These are phyloP conservation scores for Roridomyces roridus DNA, from an alignment of 768 basidiomycete species.

Conservation along the genomic window DNA sequence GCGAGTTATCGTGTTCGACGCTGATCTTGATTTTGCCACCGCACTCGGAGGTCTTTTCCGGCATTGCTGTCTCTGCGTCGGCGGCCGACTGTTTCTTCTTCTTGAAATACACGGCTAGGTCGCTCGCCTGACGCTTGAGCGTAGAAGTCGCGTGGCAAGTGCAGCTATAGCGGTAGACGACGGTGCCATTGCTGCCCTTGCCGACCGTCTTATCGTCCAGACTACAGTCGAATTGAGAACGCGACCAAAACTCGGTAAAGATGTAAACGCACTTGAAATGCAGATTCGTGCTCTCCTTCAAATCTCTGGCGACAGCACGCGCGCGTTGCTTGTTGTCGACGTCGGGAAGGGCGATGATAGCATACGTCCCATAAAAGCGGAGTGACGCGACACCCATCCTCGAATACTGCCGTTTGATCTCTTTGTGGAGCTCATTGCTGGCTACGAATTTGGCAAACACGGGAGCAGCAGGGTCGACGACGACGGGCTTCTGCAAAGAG, in stretches of 20 bases:
- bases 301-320: slow-evolving; percentile 15
- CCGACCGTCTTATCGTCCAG: neutral
- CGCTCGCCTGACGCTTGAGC: slow-evolving; percentile 7
- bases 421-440: slow-evolving; percentile 4
- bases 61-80: neutral
- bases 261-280: slow-evolving; percentile 12
- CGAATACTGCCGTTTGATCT: slow-evolving; percentile 6
- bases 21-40: slow-evolving; percentile 10
- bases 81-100: neutral
- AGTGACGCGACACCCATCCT: neutral
- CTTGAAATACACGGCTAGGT: slow-evolving; percentile 4
- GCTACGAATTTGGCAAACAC: slow-evolving; percentile 8
- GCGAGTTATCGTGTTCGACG: slow-evolving; percentile 18
- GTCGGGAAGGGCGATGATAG: slow-evolving; percentile 18
- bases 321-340: slow-evolving; percentile 18
- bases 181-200: neutral
- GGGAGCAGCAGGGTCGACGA: neutral
- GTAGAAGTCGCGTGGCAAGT: slow-evolving; percentile 5
- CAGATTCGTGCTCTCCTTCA: slow-evolving; percentile 6
- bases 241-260: neutral
- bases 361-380: slow-evolving; percentile 20
- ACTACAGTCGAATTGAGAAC: neutral
- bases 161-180: slow-evolving; percentile 15
- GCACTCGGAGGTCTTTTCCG: slow-evolving; percentile 8
- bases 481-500: neutral